Evolutionary conservation across 306 rosid species (phyloP).

Genomic region (Medicago lupulina): DNA sequence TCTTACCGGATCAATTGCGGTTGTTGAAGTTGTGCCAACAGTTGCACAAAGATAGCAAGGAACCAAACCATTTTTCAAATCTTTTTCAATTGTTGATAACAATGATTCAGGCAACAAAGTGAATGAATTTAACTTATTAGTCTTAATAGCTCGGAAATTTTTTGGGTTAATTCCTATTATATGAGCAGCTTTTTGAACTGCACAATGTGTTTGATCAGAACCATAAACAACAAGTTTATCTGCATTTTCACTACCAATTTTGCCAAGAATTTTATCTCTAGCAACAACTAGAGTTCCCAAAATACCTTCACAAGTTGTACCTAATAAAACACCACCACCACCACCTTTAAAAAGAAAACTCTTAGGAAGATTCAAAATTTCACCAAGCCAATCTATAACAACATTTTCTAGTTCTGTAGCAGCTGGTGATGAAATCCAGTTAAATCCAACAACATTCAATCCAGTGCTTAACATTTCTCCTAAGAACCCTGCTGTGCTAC

Average conservation of each 20-base stretch:
- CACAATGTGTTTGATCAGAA: slow-evolving; percentile 74
- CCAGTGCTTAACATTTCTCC: slow-evolving; percentile 72
- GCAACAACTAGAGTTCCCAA: slow-evolving; percentile 62
- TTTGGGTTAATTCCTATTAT: slow-evolving; percentile 55
- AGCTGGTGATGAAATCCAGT: slow-evolving; percentile 71
- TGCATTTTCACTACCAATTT: slow-evolving; percentile 25
- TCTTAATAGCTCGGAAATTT: slow-evolving; percentile 49
- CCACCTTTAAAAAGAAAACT: slow-evolving; percentile 53
- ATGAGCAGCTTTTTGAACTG: slow-evolving; percentile 57
- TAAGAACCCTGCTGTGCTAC: slow-evolving; percentile 62
- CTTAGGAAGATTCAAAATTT: slow-evolving; percentile 50
- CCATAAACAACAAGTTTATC: slow-evolving; percentile 59
- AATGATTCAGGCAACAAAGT: slow-evolving; percentile 46
- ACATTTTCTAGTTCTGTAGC: slow-evolving; percentile 64
- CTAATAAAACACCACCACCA: slow-evolving; percentile 73
- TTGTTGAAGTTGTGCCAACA: slow-evolving; percentile 68
- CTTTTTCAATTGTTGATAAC: slow-evolving; percentile 37
- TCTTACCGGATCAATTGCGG: slow-evolving; percentile 61
- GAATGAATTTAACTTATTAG: slow-evolving; percentile 35
- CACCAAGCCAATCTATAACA: slow-evolving; percentile 74
- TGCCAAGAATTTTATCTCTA: slow-evolving; percentile 44
- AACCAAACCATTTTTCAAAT: slow-evolving; percentile 52
- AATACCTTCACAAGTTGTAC: slow-evolving; percentile 64
- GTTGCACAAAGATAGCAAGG: slow-evolving; percentile 66
- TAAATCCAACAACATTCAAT: slow-evolving; percentile 61